A percentile compares a stretch with the other conserved stretches of the same genome.
phyloP scores from a whole-genome alignment of 352 stramenopile genomes.

The Globisporangium solare region DNA sequence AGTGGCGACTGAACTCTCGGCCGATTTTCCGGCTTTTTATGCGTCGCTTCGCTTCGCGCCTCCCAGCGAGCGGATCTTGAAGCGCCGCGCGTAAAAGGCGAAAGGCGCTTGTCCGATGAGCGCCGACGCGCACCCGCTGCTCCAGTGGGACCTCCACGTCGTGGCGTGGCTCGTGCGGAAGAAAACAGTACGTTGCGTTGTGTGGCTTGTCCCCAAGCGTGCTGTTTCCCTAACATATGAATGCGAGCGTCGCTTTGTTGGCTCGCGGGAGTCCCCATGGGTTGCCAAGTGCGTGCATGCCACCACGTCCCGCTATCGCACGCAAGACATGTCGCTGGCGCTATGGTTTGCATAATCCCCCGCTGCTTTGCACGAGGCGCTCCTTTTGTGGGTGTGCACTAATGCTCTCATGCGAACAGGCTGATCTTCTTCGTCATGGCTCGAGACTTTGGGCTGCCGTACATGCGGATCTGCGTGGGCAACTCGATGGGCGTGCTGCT shows the following conservation, averaged over 20 bases:
- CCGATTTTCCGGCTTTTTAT: too few species aligned
- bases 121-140: slow-evolving; percentile 23
- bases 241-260: background rate
- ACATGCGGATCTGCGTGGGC: slow-evolving; percentile 58
- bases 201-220: background rate
- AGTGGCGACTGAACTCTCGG: too few species aligned
- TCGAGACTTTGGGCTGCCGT: slow-evolving; percentile 53
- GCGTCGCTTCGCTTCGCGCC: too few species aligned
- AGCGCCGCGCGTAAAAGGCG: too few species aligned
- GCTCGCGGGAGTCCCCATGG: slow-evolving; percentile 19
- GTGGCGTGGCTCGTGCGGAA: slow-evolving; percentile 31
- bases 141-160: slow-evolving; percentile 51
- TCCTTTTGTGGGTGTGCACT: too few species aligned
- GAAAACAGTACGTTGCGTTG: slow-evolving; percentile 26
- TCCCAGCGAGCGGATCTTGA: too few species aligned
- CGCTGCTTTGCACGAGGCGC: too few species aligned
- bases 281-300: slow-evolving; percentile 29
- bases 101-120: background rate
- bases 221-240: background rate
- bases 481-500: slow-evolving; percentile 49
- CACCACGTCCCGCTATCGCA: slow-evolving; percentile 49
- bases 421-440: slow-evolving; percentile 57
- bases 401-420: slow-evolving; percentile 20
- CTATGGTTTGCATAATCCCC: slow-evolving; percentile 34
- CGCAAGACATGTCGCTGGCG: slow-evolving; percentile 57